Base-by-base conservation (phyloP, 352 stramenopile genomes). In the Thraustotheca clavata region DNA sequence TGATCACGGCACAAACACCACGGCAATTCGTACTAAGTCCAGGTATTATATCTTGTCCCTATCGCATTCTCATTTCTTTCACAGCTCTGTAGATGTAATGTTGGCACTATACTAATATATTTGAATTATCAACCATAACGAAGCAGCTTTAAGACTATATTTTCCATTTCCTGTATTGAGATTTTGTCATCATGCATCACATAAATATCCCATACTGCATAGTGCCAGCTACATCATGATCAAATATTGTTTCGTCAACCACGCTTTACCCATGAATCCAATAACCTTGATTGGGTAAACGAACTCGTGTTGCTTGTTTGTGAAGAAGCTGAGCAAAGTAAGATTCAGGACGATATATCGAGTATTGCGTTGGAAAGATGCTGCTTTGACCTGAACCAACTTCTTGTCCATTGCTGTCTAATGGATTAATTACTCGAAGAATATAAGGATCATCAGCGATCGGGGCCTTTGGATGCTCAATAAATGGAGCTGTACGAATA, bases 1-100 rank as follows among this genome's bases (percentile, higher is more conserved):
- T 75, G 18, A 73, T 86, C 18, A 84, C 75, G 26, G 49, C 43
- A 27, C 54, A 50, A 20, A 62, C 33, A 9, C 70, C 61, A 16
- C 59, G 68, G 8, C 59, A 73, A 35, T 65, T 65, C 46, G 38
- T 65, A 9, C 18, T 63, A 26, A 0, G 39, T 2, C 18, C 55
- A 27, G 55, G 33, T 63, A 62, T 18, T 22, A 35, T 8, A 35
- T 20, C 31, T 16, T 20, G 9, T 3, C 5, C 0, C 27, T 20
- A 14, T 22, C 22, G 12, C 2, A 14, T n/a, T n/a, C n/a, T n/a
- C n/a, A n/a, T n/a, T n/a, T n/a, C n/a, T n/a, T n/a, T n/a, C n/a
- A n/a, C 27, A 47, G 39, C 52, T 3, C 22, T 54, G 8, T 43
- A 27, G 9, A 8, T 27, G 9, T 46, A 27, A 14, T 9, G 49